Evolutionary conservation across 106 monocot species (phyloP).

Genomic region (Agapanthus africanus): DNA sequence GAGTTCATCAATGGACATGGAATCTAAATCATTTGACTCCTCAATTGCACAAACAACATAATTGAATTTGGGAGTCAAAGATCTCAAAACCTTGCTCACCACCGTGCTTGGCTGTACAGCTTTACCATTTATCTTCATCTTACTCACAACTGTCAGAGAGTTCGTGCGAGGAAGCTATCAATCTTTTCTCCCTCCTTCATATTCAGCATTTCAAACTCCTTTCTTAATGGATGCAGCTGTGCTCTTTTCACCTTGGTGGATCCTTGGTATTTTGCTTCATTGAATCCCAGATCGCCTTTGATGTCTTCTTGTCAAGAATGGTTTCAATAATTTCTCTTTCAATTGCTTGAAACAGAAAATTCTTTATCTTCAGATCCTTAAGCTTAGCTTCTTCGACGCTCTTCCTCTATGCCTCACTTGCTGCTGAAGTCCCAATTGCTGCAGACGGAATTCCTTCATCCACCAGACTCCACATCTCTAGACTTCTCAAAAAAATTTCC

Average conservation of each 20-base stretch:
- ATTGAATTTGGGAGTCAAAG: slow-evolving; percentile 3
- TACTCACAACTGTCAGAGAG: not conserved
- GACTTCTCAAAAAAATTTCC: not conserved
- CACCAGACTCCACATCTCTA: not conserved
- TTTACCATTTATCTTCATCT: slow-evolving; percentile 2
- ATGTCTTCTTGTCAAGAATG: not conserved
- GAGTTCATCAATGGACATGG: slow-evolving; percentile 7
- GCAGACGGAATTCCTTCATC: not conserved
- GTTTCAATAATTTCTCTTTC: not conserved
- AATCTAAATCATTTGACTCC: slow-evolving; percentile 7
- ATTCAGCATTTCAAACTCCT: not conserved
- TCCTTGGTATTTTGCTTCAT: not conserved
- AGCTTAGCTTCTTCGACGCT: slow-evolving; percentile 3
- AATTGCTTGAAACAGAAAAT: not conserved
- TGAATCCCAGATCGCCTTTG: not conserved
- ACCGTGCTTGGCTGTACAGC: not conserved
- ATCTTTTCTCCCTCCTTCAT: slow-evolving; percentile 1
- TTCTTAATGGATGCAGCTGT: not conserved
- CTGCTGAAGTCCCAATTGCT: not conserved
- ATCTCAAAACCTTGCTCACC: slow-evolving; percentile 5
- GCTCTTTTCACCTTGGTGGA: slow-evolving; percentile 5
- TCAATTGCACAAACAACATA: slow-evolving; percentile 11
- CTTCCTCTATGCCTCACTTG: not conserved
- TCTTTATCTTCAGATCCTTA: slow-evolving; percentile 4
- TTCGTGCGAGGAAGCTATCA: not conserved